Conservation (phyloP, 495 filamentous ascomycete genomes). For the Penicillium flavigenum region DNA sequence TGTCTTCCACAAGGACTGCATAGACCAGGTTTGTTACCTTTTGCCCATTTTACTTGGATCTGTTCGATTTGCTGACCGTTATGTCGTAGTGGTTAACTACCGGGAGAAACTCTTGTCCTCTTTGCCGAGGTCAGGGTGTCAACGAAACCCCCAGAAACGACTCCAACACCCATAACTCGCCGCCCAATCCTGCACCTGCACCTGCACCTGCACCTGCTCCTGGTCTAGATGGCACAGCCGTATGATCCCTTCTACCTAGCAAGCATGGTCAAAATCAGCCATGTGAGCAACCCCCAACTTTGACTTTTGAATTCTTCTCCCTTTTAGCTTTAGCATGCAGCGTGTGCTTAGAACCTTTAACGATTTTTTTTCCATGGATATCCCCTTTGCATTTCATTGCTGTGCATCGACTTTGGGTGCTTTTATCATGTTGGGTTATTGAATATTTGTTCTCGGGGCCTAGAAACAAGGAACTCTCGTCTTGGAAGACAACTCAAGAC, state of each 20-base stretch:
- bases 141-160: slow-evolving; percentile 32
- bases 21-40: slow-evolving; percentile 62
- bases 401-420: slow-evolving; percentile 10
- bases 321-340: slow-evolving; percentile 40
- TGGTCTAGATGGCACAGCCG: slow-evolving; percentile 24
- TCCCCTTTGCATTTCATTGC: slow-evolving; percentile 31
- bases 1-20: slow-evolving; percentile 71
- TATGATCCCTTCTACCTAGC: slow-evolving; percentile 14
- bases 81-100: slow-evolving; percentile 68
- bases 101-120: slow-evolving; percentile 74
- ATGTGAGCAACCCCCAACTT: slow-evolving; percentile 6
- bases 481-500: neutral
- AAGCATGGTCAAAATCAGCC: slow-evolving; percentile 4
- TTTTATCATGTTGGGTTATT: slow-evolving; percentile 14
- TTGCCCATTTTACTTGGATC: neutral
- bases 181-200: slow-evolving; percentile 19
- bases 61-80: slow-evolving; percentile 14
- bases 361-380: slow-evolving; percentile 37
- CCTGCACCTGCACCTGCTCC: slow-evolving; percentile 17
- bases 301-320: slow-evolving; percentile 15
- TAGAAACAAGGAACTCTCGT: slow-evolving; percentile 5
- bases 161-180: slow-evolving; percentile 1
- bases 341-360: slow-evolving; percentile 35
- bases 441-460: slow-evolving; percentile 12
- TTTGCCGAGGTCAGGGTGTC: slow-evolving; percentile 72